A percentile compares a stretch with the other conserved stretches of the same genome.
Conservation (phyloP, 148 eudicot genomes). For the Dianthus caryophyllus region DNA sequence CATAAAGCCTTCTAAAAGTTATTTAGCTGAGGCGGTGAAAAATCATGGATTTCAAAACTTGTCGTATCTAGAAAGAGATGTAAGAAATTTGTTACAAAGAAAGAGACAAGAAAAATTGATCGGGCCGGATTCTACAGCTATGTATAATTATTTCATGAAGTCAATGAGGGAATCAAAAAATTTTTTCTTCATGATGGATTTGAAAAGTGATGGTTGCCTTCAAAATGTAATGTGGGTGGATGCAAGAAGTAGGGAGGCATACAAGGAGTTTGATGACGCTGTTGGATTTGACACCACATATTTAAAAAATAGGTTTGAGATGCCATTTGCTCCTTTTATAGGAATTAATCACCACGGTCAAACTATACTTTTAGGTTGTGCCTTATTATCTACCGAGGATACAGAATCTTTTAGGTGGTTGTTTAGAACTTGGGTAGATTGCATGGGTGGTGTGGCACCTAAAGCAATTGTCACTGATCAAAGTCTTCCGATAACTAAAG, state of each 20-base stretch:
- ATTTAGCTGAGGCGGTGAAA: neutral
- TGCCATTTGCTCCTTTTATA: conserved; percentile 9
- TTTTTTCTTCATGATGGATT: neutral
- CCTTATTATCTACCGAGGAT: neutral
- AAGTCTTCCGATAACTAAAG: neutral
- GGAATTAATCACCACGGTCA: conserved; percentile 5
- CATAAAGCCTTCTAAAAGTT: neutral
- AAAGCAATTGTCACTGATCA: conserved; percentile 4
- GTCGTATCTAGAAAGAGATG: neutral
- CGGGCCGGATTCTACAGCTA: neutral
- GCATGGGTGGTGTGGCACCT: neutral
- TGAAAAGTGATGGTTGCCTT: neutral
- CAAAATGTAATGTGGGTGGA: conserved; percentile 1
- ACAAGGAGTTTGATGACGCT: neutral
- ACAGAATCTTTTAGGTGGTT: neutral
- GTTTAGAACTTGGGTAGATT: neutral
- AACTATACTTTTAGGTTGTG: neutral
- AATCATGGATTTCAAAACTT: neutral
- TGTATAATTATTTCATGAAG: neutral
- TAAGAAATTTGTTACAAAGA: neutral
- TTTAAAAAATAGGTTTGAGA: neutral
- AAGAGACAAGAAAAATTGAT: neutral
- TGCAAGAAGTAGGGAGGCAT: neutral
- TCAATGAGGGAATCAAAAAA: neutral
- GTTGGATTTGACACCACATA: conserved; percentile 2